Evolutionary conservation across 441 rosid genomes (phyloP), one percentile per base, ranked within the genome.

Genomic region (Euphorbia schlechtendalii): DNA sequence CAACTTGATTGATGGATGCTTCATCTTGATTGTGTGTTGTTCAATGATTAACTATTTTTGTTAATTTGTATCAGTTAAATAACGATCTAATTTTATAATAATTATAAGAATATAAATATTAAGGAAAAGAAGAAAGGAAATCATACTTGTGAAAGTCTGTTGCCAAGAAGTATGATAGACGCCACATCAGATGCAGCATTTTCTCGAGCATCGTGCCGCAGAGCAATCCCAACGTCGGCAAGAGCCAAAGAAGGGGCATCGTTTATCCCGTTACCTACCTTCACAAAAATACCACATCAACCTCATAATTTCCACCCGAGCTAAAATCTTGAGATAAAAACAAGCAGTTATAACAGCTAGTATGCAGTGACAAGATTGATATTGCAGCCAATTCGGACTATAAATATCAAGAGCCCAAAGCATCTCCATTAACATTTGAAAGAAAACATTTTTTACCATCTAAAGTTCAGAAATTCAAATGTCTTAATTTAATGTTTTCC

Each of bases 251-350:
- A 90, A 40, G 96, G 99, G 48, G 99, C 99, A 77, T 90, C 96
- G 41, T 93, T 93, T 74, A 93, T 93, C 70, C 96, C 97, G 78
- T 93, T 96, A 21, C 96, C 99, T 56, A 90, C 93, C 98, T 93
- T 71, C 52, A 45, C 66, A 51, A 61, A 56, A n/a, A 24, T 62
- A 63, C 56, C 20, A 36, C 6, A 18, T 64, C 49, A 68, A 71
- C 17, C 56, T 25, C 61, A 28, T 20, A 40, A 53, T 65, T 73
- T 64, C n/a, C n/a, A n/a, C n/a, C n/a, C n/a, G n/a, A n/a, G n/a
- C n/a, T n/a, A n/a, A n/a, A n/a, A n/a, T n/a, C n/a, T n/a, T n/a
- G n/a, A n/a, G n/a, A n/a, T n/a, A 18, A 18, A 17, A 49, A 18
- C 18, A 49, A 51, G 21, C 22, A 51, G 25, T 21, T 46, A 66